A percentile compares a stretch with the other conserved stretches of the same genome.
Conservation (phyloP, 805 yeast genomes). For the Metschnikowia peoriensis region DNA sequence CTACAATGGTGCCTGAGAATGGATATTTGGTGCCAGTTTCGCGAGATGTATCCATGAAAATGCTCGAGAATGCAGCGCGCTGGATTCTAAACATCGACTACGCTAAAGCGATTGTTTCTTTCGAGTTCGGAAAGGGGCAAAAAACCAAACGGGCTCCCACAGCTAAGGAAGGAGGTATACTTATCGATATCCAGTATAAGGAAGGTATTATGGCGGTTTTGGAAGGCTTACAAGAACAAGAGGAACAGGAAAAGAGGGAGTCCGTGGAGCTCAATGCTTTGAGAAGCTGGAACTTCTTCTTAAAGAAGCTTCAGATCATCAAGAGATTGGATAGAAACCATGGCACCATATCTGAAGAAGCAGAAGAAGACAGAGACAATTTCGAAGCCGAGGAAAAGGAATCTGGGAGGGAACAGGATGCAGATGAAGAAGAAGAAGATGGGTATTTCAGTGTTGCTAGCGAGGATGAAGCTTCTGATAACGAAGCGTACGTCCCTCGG, state of each 20-base stretch:
- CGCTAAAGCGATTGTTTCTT: constrained; percentile 86
- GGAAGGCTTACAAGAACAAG: constrained; percentile 49
- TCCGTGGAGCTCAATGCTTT: constrained; percentile 49
- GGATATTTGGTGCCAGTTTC: constrained; percentile 52
- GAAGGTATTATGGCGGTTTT: constrained; percentile 59
- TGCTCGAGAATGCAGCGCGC: constrained; percentile 69
- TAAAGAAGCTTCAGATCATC: constrained; percentile 49
- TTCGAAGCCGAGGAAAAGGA: constrained; percentile 21
- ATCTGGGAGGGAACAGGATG: background rate
- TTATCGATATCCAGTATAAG: constrained; percentile 59
- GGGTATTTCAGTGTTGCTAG: constrained; percentile 23
- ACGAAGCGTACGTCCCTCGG: constrained; percentile 10
- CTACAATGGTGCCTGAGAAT: constrained; percentile 81
- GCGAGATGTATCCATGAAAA: constrained; percentile 34
- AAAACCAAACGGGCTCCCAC: constrained; percentile 44
- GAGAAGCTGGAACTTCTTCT: constrained; percentile 51
- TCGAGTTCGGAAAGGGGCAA: constrained; percentile 54
- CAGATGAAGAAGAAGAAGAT: constrained; percentile 14
- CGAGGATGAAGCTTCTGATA: constrained; percentile 14
- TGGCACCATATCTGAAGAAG: constrained; percentile 28
- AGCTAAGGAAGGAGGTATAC: constrained; percentile 72
- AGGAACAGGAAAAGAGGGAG: constrained; percentile 42
- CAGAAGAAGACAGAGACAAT: background rate
- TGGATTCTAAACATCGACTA: constrained; percentile 62
- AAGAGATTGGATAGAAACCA: constrained; percentile 47